These are phyloP conservation scores for Entrophospora sp. DNA, from an alignment of 192 early-diverging fungal genomes.

Conservation along the genomic window DNA sequence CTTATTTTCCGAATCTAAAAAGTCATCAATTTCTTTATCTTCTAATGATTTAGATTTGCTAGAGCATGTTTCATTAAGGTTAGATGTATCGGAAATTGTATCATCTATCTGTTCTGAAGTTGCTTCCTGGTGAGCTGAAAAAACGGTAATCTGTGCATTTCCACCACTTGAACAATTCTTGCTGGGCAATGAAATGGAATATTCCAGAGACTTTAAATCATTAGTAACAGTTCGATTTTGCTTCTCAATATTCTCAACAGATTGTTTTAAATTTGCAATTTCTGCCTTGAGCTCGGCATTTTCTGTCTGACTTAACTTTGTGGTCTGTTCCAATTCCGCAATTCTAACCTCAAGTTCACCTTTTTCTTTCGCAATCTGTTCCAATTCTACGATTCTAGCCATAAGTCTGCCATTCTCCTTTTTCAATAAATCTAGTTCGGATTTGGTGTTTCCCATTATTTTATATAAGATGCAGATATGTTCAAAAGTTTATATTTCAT, in stretches of 20 bases:
- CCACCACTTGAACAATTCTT: constrained; percentile 5
- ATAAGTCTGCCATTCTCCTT: too few species aligned
- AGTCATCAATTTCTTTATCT: constrained; percentile 6
- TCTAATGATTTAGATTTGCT: constrained; percentile 7
- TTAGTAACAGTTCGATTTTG: constrained; percentile 6
- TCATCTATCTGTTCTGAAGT: constrained; percentile 7
- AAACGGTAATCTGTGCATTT: constrained; percentile 1
- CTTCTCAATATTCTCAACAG: constrained; percentile 6
- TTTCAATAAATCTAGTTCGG: too few species aligned
- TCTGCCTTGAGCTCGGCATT: not conserved
- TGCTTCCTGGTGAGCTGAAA: not conserved
- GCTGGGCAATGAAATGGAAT: constrained; percentile 5
- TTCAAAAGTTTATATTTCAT: too few species aligned
- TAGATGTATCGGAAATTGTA: constrained; percentile 8
- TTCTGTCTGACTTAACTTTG: constrained; percentile 10
- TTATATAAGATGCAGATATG: too few species aligned
- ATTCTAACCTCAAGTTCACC: too few species aligned
- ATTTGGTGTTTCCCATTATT: too few species aligned
- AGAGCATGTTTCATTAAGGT: constrained; percentile 9
- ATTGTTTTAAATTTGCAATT: constrained; percentile 1
- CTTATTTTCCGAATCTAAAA: constrained; percentile 10
- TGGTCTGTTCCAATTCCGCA: constrained; percentile 2
- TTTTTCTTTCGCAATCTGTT: too few species aligned
- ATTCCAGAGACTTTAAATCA: constrained; percentile 6
- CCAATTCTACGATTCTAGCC: too few species aligned